Percentiles rank a stretch among this genome's conserved stretches.
phyloP scores from a whole-genome alignment of 345 rosid genomes.

The Citrus maxima region DNA sequence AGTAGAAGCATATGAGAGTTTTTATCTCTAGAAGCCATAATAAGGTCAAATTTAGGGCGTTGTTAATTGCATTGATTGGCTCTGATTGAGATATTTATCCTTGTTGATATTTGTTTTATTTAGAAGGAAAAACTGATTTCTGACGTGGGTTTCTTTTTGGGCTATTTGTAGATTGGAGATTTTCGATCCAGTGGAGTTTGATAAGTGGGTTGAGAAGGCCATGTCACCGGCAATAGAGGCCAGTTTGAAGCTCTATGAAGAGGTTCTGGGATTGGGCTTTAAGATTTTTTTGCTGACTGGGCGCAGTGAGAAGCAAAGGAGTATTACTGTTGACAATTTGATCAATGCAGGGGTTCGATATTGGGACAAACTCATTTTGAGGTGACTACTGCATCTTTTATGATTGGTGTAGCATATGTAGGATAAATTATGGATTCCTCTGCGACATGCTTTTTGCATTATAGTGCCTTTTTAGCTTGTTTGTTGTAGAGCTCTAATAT shows the following conservation, averaged over 20 bases:
- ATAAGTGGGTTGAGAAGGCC: conserved; percentile 82
- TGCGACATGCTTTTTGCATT: not conserved
- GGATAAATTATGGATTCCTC: not conserved
- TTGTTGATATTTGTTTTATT: not conserved
- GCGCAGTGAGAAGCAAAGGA: conserved; percentile 61
- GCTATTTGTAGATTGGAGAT: conserved; percentile 53
- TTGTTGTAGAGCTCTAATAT: not conserved
- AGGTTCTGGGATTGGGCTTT: conserved; percentile 59
- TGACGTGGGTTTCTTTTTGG: conserved; percentile 12
- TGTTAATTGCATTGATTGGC: not conserved
- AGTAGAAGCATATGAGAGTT: not conserved
- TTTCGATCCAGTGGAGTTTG: conserved; percentile 62
- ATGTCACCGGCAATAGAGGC: conserved; percentile 64
- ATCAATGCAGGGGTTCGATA: conserved; percentile 59
- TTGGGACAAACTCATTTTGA: conserved; percentile 91
- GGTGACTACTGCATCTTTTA: conserved; percentile 33
- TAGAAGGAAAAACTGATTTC: conserved; percentile 13
- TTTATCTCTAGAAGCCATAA: not conserved
- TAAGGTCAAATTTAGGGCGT: not conserved
- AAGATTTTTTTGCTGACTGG: conserved; percentile 85
- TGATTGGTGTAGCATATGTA: not conserved
- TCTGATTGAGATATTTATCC: not conserved
- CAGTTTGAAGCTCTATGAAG: conserved; percentile 74
- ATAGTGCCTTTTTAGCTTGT: not conserved
- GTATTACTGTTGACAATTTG: conserved; percentile 63